These are phyloP conservation scores for Vitis rotundifolia DNA, from an alignment of 164 flowering plant species.

Conservation along the genomic window DNA sequence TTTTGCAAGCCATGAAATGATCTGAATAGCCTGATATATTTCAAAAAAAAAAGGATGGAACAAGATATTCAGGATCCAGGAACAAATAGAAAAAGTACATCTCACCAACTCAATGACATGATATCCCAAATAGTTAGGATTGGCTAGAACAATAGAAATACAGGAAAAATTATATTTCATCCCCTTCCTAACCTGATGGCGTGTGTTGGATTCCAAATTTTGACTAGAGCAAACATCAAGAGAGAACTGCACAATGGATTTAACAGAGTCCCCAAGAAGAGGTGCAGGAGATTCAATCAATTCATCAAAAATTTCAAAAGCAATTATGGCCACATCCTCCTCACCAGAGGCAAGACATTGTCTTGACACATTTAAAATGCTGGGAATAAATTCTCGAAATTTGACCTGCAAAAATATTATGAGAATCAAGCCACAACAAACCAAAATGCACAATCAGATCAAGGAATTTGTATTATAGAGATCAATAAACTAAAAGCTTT, in stretches of 20 bases:
- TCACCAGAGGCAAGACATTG: constrained; percentile 90
- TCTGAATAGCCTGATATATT: constrained; percentile 81
- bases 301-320: constrained; percentile 98
- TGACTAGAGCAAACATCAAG: constrained; percentile 94
- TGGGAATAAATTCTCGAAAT: constrained; percentile 90
- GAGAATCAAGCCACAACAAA: not conserved
- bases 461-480: not conserved
- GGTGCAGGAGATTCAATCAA: constrained; percentile 97
- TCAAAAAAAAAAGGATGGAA: constrained; percentile 10
- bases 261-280: constrained; percentile 91
- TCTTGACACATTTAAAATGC: constrained; percentile 85
- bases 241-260: constrained; percentile 91
- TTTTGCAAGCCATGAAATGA: constrained; percentile 95
- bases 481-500: not conserved
- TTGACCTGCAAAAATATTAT: constrained; percentile 49
- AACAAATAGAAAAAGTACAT: not conserved
- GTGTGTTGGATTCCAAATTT: constrained; percentile 78
- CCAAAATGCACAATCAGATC: not conserved
- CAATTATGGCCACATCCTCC: constrained; percentile 89
- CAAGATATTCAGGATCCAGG: not conserved
- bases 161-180: not conserved
- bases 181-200: constrained; percentile 72
- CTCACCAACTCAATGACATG: not conserved
- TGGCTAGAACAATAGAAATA: not conserved
- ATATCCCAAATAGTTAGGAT: not conserved